Percentiles rank a stretch among this genome's conserved stretches.
Evolutionary conservation across 23 red algal species (phyloP).

Genomic region (Gracilaria domingensis): DNA sequence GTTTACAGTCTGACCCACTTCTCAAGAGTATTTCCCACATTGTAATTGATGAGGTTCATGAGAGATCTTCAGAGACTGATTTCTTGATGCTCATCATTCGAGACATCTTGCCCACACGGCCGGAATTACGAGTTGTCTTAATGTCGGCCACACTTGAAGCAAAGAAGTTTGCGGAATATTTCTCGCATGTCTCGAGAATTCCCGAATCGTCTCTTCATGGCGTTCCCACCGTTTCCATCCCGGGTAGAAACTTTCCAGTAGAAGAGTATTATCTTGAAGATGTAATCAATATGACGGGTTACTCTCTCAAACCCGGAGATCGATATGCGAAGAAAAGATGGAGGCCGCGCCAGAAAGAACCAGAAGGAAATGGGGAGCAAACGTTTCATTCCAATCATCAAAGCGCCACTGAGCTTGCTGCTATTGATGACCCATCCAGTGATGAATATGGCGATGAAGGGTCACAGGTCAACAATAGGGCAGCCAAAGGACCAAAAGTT

Average conservation of each 20-base stretch:
- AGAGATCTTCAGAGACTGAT: constrained; percentile 91
- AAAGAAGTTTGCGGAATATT: constrained; percentile 80
- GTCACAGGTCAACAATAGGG: not conserved
- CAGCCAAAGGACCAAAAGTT: not conserved
- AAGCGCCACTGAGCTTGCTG: constrained; percentile 44
- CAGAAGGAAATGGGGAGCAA: not conserved
- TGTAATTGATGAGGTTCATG: constrained; percentile 98
- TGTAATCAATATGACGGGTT: constrained; percentile 60
- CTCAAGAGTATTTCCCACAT: constrained; percentile 79
- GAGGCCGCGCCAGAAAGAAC: not conserved
- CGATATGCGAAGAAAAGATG: constrained; percentile 61
- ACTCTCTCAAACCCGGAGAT: constrained; percentile 66
- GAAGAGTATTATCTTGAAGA: constrained; percentile 83
- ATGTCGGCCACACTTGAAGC: constrained; percentile 96
- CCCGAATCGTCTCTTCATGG: not conserved
- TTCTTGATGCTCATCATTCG: constrained; percentile 78
- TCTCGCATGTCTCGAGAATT: constrained; percentile 29
- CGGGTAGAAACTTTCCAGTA: constrained; percentile 94
- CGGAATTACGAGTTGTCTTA: constrained; percentile 69
- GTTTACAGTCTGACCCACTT: constrained; percentile 73
- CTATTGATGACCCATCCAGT: constrained; percentile 13
- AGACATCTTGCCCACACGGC: constrained; percentile 48
- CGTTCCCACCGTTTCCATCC: constrained; percentile 82
- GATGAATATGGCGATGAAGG: constrained; percentile 5
- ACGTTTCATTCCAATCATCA: not conserved